A percentile compares a stretch with the other conserved stretches of the same genome.
These are phyloP conservation scores for Chaetomium globosum DNA, from an alignment of 2,329 filamentous ascomycete species.

Conservation along the genomic window DNA sequence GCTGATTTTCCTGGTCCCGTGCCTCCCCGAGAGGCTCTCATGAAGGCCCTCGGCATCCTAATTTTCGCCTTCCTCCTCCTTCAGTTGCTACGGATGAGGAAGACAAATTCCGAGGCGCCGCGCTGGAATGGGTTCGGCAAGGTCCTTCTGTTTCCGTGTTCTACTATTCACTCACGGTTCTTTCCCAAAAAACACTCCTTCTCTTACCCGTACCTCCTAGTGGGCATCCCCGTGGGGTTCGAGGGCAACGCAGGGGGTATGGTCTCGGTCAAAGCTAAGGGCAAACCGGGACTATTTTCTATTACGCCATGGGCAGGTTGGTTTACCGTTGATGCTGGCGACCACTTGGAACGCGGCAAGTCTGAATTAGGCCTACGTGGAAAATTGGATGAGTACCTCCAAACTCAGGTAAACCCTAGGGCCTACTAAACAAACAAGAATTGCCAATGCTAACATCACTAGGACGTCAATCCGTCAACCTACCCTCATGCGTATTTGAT, in stretches of 20 bases:
- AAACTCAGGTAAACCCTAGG: slow-evolving; percentile 52
- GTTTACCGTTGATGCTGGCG: slow-evolving; percentile 61
- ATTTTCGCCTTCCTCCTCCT: slow-evolving; percentile 25
- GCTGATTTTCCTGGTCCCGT: background rate
- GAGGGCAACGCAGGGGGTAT: slow-evolving; percentile 58
- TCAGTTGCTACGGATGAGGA: slow-evolving; percentile 10
- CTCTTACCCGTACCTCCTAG: slow-evolving; percentile 69
- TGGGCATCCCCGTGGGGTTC: slow-evolving; percentile 68
- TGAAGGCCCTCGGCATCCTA: background rate
- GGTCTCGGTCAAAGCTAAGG: slow-evolving; percentile 51
- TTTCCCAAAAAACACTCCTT: slow-evolving; percentile 71
- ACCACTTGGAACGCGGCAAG: slow-evolving; percentile 62
- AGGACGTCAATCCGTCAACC: slow-evolving; percentile 60
- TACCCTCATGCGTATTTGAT: slow-evolving; percentile 72
- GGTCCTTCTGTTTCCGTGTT: slow-evolving; percentile 65
- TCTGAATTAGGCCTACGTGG: slow-evolving; percentile 58
- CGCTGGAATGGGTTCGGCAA: slow-evolving; percentile 39
- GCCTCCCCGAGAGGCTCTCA: background rate
- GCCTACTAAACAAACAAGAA: background rate
- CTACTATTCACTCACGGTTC: slow-evolving; percentile 66
- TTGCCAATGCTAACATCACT: slow-evolving; percentile 21
- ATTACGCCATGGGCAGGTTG: slow-evolving; percentile 46
- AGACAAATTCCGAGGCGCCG: background rate
- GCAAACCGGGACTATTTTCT: slow-evolving; percentile 34
- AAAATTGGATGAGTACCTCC: slow-evolving; percentile 65